Conservation (phyloP, 2,329 filamentous ascomycete species). For the Ophiostoma angusticollis region DNA sequence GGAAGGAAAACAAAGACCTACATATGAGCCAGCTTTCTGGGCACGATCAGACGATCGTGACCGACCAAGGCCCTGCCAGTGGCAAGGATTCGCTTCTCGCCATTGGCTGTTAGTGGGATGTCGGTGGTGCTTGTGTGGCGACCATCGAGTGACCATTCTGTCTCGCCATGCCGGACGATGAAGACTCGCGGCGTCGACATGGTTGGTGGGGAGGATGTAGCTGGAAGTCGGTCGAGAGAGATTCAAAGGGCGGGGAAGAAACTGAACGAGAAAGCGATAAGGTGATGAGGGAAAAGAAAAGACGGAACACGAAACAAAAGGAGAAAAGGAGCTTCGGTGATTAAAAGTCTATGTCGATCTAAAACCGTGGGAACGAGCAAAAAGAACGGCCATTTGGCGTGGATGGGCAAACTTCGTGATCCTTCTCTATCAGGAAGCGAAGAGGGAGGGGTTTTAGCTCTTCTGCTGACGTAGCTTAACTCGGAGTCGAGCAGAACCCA, state of each 20-base stretch:
- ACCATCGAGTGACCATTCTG: slow-evolving; percentile 84
- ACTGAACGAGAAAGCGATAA: background rate
- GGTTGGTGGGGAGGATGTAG: background rate
- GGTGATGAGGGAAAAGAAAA: too few relatives aligned
- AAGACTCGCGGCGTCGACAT: slow-evolving; percentile 58
- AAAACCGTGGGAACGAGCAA: too few relatives aligned
- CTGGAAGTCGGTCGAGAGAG: too few relatives aligned
- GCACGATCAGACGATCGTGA: slow-evolving; percentile 71
- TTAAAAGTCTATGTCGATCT: too few relatives aligned
- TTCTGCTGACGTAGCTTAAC: too few relatives aligned
- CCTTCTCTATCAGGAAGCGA: too few relatives aligned
- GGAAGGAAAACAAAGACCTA: slow-evolving; percentile 28
- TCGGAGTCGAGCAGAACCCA: too few relatives aligned
- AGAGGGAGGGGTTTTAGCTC: too few relatives aligned
- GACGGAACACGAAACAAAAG: too few relatives aligned
- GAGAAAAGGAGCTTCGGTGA: too few relatives aligned
- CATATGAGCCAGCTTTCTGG: slow-evolving; percentile 71
- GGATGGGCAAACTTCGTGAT: too few relatives aligned
- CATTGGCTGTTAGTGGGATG: slow-evolving; percentile 69
- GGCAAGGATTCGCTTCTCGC: slow-evolving; percentile 60
- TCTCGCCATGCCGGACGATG: slow-evolving; percentile 83
- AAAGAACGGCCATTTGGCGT: too few relatives aligned
- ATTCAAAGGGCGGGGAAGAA: background rate
- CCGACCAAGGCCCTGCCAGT: slow-evolving; percentile 80
- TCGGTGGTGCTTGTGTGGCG: slow-evolving; percentile 78